A percentile compares a stretch with the other conserved stretches of the same genome.
Conservation (phyloP, 768 basidiomycete genomes). For the Phanerochaete sordida region DNA sequence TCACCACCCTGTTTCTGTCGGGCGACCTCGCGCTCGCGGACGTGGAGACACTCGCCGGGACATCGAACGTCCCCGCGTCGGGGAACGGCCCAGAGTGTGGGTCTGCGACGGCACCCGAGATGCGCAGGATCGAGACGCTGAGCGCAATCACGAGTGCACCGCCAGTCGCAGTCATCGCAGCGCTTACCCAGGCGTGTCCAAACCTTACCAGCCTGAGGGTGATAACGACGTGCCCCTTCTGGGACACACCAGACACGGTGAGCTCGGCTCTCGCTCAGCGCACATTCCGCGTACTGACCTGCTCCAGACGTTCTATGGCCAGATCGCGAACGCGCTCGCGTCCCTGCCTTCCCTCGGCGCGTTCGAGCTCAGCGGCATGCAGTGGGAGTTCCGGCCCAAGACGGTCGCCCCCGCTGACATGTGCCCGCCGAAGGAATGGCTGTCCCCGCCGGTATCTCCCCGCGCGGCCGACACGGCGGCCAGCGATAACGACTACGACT, state of each 20-base stretch:
- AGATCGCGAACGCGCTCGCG: conserved; percentile 55
- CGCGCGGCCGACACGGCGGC: conserved; percentile 16
- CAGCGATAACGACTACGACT: conserved; percentile 21
- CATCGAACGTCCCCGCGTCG: conserved; percentile 28
- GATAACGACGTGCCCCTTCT: conserved; percentile 38
- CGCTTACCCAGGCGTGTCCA: conserved; percentile 54
- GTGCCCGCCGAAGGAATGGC: conserved; percentile 23
- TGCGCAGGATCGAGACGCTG: conserved; percentile 48
- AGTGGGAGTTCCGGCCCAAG: conserved; percentile 59
- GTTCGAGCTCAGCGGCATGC: conserved; percentile 75
- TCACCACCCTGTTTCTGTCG: conserved; percentile 59
- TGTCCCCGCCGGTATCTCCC: conserved; percentile 26
- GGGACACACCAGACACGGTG: conserved; percentile 30
- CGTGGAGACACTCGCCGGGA: conserved; percentile 45
- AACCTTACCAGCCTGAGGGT: conserved; percentile 64
- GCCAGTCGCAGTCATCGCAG: conserved; percentile 54
- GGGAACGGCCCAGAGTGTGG: neutral
- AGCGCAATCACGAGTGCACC: conserved; percentile 56
- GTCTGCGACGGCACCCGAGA: neutral
- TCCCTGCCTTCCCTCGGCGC: conserved; percentile 57
- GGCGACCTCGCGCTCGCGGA: conserved; percentile 57
- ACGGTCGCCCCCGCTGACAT: conserved; percentile 15
- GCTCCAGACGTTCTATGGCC: conserved; percentile 56
- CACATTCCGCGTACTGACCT: conserved; percentile 3
- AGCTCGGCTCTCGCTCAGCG: conserved; percentile 13